Conservation (phyloP, 345 rosid species). For the Brassica cretica region DNA sequence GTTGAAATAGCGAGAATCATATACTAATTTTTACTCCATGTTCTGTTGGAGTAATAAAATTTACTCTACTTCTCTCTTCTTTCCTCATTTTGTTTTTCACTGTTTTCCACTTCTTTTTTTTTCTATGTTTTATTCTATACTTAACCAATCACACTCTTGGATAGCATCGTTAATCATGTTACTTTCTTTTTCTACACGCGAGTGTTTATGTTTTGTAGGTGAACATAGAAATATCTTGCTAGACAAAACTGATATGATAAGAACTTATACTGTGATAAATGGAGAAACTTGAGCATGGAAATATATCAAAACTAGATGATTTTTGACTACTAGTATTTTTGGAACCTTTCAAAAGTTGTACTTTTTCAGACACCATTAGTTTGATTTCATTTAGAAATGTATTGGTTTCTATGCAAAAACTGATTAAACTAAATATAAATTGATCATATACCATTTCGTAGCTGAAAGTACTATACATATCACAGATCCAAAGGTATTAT, state of each 20-base stretch:
- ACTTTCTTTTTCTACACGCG: background rate
- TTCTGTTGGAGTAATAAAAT: too few relatives aligned
- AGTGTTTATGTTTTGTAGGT: background rate
- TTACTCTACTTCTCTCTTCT: too few relatives aligned
- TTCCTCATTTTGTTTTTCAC: too few relatives aligned
- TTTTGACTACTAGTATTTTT: background rate
- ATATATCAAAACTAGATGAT: background rate
- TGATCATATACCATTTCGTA: background rate
- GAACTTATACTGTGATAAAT: background rate
- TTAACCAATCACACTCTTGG: background rate
- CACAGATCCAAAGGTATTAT: background rate
- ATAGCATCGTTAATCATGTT: background rate
- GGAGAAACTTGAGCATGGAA: background rate
- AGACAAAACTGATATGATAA: background rate
- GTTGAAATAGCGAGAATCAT: too few relatives aligned
- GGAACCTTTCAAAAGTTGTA: background rate
- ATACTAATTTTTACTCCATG: too few relatives aligned
- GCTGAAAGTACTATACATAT: background rate
- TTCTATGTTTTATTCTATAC: too few relatives aligned
- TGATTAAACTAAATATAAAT: background rate
- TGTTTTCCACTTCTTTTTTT: too few relatives aligned
- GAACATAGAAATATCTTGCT: background rate
- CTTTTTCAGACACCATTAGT: background rate
- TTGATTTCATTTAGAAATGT: background rate
- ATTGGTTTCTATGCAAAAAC: background rate